Conservation (phyloP, 2,329 filamentous ascomycete species). For the Calonectria henricotiae region DNA sequence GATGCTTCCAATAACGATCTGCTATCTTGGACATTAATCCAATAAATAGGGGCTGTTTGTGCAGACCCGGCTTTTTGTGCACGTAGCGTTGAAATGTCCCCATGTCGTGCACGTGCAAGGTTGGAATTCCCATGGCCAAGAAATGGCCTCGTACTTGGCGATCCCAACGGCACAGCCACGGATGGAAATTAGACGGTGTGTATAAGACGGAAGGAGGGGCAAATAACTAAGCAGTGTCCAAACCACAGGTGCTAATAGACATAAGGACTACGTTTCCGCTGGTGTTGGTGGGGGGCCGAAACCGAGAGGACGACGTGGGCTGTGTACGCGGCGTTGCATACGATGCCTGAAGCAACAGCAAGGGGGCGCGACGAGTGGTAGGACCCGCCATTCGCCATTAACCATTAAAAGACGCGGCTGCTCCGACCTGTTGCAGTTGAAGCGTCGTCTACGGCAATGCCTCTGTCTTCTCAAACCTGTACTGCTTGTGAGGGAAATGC, state of each 20-base stretch:
- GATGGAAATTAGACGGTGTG: slow-evolving; percentile 23
- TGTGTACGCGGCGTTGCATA: slow-evolving; percentile 39
- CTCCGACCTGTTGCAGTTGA: not conserved
- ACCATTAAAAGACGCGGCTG: not conserved
- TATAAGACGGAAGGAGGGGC: not conserved
- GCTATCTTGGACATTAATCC: not conserved
- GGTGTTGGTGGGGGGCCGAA: slow-evolving; percentile 16
- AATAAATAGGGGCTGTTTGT: slow-evolving; percentile 15
- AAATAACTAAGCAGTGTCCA: too few relatives aligned
- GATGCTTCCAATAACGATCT: not conserved
- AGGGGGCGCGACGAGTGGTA: not conserved
- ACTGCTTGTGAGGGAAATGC: slow-evolving; percentile 24
- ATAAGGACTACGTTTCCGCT: slow-evolving; percentile 17
- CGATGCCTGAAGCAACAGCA: slow-evolving; percentile 6
- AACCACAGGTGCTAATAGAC: not conserved
- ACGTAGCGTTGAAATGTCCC: not conserved
- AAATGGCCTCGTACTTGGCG: not conserved
- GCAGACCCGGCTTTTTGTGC: not conserved
- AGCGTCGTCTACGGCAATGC: not conserved
- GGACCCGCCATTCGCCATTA: slow-evolving; percentile 2
- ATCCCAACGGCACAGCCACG: slow-evolving; percentile 20
- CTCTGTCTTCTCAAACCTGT: not conserved
- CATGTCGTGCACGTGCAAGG: slow-evolving; percentile 15
- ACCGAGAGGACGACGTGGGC: slow-evolving; percentile 22
- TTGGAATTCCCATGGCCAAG: slow-evolving; percentile 1